Percentiles rank a stretch among this genome's conserved stretches.
These are phyloP conservation scores for Xylaria sp. DNA, from an alignment of 495 filamentous ascomycete species.

Conservation along the genomic window DNA sequence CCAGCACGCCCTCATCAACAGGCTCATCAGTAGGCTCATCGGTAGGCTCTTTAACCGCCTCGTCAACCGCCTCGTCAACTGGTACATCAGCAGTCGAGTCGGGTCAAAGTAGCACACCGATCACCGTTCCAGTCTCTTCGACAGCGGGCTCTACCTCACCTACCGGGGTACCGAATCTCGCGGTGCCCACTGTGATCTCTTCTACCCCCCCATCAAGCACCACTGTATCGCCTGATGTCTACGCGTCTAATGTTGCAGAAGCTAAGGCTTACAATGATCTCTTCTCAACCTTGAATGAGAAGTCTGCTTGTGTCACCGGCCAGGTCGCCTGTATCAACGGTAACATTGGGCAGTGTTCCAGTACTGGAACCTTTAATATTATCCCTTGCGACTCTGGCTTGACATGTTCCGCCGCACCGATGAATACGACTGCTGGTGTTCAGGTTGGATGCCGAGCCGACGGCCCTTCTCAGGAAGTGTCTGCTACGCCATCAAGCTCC, in stretches of 20 bases:
- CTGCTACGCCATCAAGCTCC: conserved; percentile 12
- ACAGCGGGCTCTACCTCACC: conserved; percentile 31
- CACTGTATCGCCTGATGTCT: conserved; percentile 45
- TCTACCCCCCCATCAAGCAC: conserved; percentile 40
- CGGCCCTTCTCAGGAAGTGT: conserved; percentile 27
- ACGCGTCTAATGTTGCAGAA: conserved; percentile 43
- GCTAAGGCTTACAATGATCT: conserved; percentile 49
- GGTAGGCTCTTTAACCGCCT: too few species aligned
- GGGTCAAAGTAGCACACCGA: conserved; percentile 8
- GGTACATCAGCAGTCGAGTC: neutral
- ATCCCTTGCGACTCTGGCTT: conserved; percentile 36
- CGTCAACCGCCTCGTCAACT: neutral
- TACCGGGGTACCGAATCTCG: conserved; percentile 41
- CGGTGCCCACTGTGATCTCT: conserved; percentile 49
- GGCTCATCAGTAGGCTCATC: neutral
- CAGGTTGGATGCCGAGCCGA: conserved; percentile 43
- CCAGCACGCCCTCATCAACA: neutral
- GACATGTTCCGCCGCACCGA: conserved; percentile 51
- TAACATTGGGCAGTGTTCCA: conserved; percentile 41
- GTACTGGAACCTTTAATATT: conserved; percentile 42
- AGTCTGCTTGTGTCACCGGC: conserved; percentile 44
- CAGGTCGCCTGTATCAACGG: conserved; percentile 53
- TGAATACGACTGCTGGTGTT: conserved; percentile 46
- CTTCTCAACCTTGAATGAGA: conserved; percentile 45
- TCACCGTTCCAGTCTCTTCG: conserved; percentile 24